Evolutionary conservation across 805 yeast species (phyloP).

Genomic region (Nakazawaea ishiwadae): DNA sequence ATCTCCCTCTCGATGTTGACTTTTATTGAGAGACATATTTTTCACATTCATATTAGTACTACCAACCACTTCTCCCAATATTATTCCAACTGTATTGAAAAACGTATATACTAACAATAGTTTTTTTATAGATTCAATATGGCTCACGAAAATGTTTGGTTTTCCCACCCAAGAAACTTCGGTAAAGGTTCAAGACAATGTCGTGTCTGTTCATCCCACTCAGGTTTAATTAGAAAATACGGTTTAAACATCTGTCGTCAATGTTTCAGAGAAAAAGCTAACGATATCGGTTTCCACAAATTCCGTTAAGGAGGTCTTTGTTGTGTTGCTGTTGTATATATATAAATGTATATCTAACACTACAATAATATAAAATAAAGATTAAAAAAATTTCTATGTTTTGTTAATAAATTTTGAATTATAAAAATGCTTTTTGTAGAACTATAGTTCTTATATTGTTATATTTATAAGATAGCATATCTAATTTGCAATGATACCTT

Average conservation of each 20-base stretch:
- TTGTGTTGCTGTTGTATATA: neutral
- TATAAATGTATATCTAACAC: too few relatives aligned
- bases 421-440: too few relatives aligned
- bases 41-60: too few relatives aligned
- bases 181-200: slow-evolving; percentile 99
- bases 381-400: too few relatives aligned
- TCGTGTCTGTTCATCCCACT: slow-evolving; percentile 98
- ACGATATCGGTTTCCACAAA: slow-evolving; percentile 98
- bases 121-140: slow-evolving; percentile 45
- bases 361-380: too few relatives aligned
- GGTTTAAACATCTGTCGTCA: slow-evolving; percentile 99
- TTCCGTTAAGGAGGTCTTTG: slow-evolving; percentile 64
- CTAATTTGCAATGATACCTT: slow-evolving; percentile 38
- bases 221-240: slow-evolving; percentile 99
- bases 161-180: slow-evolving; percentile 99
- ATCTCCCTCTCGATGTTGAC: too few relatives aligned
- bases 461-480: too few relatives aligned
- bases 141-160: slow-evolving; percentile 99
- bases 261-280: slow-evolving; percentile 99
- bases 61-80: too few relatives aligned
- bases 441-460: too few relatives aligned
- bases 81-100: neutral
- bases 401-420: too few relatives aligned
- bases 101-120: slow-evolving; percentile 1
- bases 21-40: too few relatives aligned